These are phyloP conservation scores for Protomyces inouyei DNA, from an alignment of 1,139 yeast species.

Conservation along the genomic window DNA sequence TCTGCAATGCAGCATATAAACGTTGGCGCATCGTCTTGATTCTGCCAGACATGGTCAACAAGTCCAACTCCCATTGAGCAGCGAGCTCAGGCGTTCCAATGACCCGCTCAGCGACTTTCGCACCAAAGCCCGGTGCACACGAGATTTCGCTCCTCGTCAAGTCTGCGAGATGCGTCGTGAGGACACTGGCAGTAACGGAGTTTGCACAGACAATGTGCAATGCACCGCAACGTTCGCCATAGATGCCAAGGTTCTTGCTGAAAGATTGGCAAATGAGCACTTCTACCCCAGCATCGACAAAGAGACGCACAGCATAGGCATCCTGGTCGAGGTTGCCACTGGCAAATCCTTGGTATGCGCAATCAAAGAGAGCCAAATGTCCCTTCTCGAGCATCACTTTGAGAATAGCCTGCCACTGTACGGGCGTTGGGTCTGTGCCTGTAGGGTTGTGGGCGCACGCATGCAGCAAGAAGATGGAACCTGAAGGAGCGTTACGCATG, in stretches of 20 bases:
- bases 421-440: constrained; percentile 78
- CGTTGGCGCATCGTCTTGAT: constrained; percentile 63
- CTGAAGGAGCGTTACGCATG: constrained; percentile 41
- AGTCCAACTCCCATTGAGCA: constrained; percentile 72
- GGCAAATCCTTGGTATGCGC: constrained; percentile 93
- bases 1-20: constrained; percentile 50
- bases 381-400: constrained; percentile 53
- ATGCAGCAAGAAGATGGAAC: constrained; percentile 69
- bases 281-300: constrained; percentile 46
- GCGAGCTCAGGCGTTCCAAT: constrained; percentile 59
- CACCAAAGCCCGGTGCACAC: constrained; percentile 92
- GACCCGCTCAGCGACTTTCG: constrained; percentile 76
- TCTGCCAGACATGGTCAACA: constrained; percentile 69
- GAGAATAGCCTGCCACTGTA: constrained; percentile 73
- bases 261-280: constrained; percentile 80
- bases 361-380: constrained; percentile 73
- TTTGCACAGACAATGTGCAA: constrained; percentile 51
- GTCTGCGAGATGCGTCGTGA: constrained; percentile 73
- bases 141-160: constrained; percentile 84
- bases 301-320: constrained; percentile 48
- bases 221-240: constrained; percentile 96
- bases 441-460: constrained; percentile 98
- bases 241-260: constrained; percentile 95
- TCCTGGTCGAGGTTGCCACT: constrained; percentile 59
- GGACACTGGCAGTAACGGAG: constrained; percentile 40